Evolutionary conservation across 1,284 basidiomycete genomes (phyloP).

Genomic region (Tilletia walkeri): DNA sequence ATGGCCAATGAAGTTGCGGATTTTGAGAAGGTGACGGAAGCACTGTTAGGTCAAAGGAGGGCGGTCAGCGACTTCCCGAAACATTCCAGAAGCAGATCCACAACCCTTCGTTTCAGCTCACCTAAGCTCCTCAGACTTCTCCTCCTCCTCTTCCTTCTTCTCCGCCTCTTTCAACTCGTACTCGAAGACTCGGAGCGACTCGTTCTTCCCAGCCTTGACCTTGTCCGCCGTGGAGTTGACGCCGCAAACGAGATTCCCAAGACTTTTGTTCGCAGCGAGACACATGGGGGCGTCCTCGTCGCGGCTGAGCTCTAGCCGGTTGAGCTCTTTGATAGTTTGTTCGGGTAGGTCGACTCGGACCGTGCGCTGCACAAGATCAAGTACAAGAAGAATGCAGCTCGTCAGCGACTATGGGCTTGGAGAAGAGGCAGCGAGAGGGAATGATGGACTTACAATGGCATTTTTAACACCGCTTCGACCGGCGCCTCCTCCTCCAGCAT

Average conservation of each 20-base stretch:
- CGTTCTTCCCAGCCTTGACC: conserved; percentile 34
- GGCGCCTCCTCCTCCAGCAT: conserved; percentile 50
- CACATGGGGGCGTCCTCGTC: conserved; percentile 54
- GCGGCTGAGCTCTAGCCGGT: conserved; percentile 38
- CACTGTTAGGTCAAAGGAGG: not conserved
- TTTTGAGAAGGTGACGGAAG: conserved; percentile 25
- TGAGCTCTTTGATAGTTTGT: conserved; percentile 20
- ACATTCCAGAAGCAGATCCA: not conserved
- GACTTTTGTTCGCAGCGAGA: conserved; percentile 35
- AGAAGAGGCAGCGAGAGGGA: not conserved
- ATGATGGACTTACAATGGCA: conserved; percentile 33
- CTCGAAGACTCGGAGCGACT: conserved; percentile 41
- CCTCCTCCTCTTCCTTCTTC: conserved; percentile 12
- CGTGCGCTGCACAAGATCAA: conserved; percentile 6
- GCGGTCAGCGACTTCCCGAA: not conserved
- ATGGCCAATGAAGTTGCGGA: conserved; percentile 33
- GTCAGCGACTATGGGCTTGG: not conserved
- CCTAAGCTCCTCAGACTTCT: conserved; percentile 18
- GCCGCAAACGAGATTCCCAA: conserved; percentile 36
- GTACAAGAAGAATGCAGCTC: not conserved
- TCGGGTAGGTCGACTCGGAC: conserved; percentile 16
- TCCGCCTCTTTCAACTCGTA: conserved; percentile 24
- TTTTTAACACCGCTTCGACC: conserved; percentile 50
- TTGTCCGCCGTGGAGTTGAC: conserved; percentile 40
- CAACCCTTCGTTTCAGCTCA: not conserved